Percentiles rank a stretch among this genome's conserved stretches.
phyloP scores from a whole-genome alignment of 1,139 yeast species.

The Yamadazyma mexicana region DNA sequence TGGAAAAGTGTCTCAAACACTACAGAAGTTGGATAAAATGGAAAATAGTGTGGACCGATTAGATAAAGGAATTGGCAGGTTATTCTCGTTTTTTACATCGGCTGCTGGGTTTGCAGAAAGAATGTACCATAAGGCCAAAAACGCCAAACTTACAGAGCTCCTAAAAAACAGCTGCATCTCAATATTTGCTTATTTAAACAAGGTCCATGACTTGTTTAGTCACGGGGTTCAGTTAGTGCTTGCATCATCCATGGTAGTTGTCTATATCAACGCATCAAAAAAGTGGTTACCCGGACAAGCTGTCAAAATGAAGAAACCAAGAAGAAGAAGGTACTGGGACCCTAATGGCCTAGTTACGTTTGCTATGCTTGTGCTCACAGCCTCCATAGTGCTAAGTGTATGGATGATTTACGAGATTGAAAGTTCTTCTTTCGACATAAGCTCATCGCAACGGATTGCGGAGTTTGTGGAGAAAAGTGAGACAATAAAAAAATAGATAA shows the following conservation, averaged over 20 bases:
- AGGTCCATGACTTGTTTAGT: too few relatives aligned
- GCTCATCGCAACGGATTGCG: neutral
- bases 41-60: neutral
- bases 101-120: neutral
- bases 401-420: neutral
- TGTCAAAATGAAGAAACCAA: too few relatives aligned
- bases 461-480: neutral
- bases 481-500: neutral
- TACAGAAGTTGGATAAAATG: conserved; percentile 6
- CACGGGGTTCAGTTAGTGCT: too few relatives aligned
- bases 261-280: too few relatives aligned
- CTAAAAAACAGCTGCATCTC: too few relatives aligned
- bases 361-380: neutral
- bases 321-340: too few relatives aligned
- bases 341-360: too few relatives aligned
- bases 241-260: too few relatives aligned
- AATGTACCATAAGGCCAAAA: neutral
- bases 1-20: conserved; percentile 2
- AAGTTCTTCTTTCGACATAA: neutral
- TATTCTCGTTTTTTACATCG: neutral
- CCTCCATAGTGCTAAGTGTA: neutral
- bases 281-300: neutral
- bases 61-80: neutral
- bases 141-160: too few relatives aligned
- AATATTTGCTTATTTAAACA: too few relatives aligned